Evolutionary conservation across 306 rosid species (phyloP), one percentile per base, ranked within the genome.

Genomic region (Urtica urens): DNA sequence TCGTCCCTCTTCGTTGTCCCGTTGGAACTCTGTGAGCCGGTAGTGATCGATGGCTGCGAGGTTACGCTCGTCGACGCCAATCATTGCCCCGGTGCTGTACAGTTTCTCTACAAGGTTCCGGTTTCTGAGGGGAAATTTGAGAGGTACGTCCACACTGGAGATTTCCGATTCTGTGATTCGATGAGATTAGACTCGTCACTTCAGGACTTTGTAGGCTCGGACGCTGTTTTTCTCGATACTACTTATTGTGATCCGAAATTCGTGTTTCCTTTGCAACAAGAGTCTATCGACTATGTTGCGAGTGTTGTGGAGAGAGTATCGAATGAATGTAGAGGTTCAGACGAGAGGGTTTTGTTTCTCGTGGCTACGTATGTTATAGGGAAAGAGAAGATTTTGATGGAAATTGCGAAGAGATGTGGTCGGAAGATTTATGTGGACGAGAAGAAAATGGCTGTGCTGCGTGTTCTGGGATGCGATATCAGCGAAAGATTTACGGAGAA

Each of bases 301-400:
- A 63, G 64, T 55, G 68, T 58, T 16, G 76, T 88, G 3, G 64
- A 65, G 49, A 63, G 23, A 49, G 49, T 28, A 30, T 70, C 66
- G 14, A 60, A 60, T 57, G 82, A 57, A 59, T 56, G 41, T 43
- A 57, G 52, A 47, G 58, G 48, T 64, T 46, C 61, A 1, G 6
- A 2, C 30, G 58, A 49, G n/a, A 49, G 10, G 29, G 83, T 88
- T 18, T 64, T 88, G 64, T 83, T 88, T 58, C 93, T 88, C 47
- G 83, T 88, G 23, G 90, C 97, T 49, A 83, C 97, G 42, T 88
- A 83, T 66, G 97, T 88, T 33, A 37, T 88, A 51, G 97, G 97
- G 23, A 88, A 83, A 60, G 95, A 88, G 73, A 83, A 69, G 78
- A 78, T 88, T 83, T 64, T 88, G 71, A 61, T 88, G 11, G 90